These are phyloP conservation scores for Yarrowia sp. DNA, from an alignment of 805 yeast genomes.

Conservation along the genomic window DNA sequence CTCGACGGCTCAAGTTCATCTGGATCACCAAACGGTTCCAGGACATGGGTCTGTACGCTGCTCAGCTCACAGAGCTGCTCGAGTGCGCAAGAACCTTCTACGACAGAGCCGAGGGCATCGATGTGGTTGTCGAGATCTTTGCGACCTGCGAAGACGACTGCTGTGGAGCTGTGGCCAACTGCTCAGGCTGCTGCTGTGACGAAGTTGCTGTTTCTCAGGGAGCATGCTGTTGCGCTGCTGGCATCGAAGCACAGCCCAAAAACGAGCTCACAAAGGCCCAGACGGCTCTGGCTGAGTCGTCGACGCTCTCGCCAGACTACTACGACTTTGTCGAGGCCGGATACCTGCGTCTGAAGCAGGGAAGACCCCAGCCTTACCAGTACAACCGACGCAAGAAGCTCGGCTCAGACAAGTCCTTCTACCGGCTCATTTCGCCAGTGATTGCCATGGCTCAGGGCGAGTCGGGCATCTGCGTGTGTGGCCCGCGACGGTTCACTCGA, in stretches of 20 bases:
- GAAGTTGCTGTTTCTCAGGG: constrained; percentile 1
- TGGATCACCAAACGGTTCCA: constrained; percentile 22
- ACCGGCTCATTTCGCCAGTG: constrained; percentile 11
- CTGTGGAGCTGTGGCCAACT: constrained; percentile 1
- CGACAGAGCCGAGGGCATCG: neutral
- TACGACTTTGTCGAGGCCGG: constrained; percentile 13
- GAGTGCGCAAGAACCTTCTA: neutral
- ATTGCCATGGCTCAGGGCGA: constrained; percentile 17
- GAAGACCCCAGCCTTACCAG: constrained; percentile 21
- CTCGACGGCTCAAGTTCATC: constrained; percentile 17
- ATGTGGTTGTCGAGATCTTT: constrained; percentile 15
- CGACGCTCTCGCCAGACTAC: constrained; percentile 7
- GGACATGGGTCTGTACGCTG: constrained; percentile 8
- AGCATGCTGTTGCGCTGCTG: constrained; percentile 8
- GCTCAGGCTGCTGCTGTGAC: constrained; percentile 9
- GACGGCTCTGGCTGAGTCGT: neutral
- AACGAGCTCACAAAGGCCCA: constrained; percentile 9
- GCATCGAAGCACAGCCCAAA: constrained; percentile 4
- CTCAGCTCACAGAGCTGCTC: neutral
- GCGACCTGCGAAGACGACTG: constrained; percentile 25
- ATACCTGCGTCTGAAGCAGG: constrained; percentile 6
- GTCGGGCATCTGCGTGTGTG: constrained; percentile 25
- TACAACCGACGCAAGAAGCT: neutral
- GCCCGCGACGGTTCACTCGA: constrained; percentile 21
- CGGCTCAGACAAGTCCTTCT: constrained; percentile 18